Conservation (phyloP, 2,329 filamentous ascomycete species). For the Diaporthe vexans region DNA sequence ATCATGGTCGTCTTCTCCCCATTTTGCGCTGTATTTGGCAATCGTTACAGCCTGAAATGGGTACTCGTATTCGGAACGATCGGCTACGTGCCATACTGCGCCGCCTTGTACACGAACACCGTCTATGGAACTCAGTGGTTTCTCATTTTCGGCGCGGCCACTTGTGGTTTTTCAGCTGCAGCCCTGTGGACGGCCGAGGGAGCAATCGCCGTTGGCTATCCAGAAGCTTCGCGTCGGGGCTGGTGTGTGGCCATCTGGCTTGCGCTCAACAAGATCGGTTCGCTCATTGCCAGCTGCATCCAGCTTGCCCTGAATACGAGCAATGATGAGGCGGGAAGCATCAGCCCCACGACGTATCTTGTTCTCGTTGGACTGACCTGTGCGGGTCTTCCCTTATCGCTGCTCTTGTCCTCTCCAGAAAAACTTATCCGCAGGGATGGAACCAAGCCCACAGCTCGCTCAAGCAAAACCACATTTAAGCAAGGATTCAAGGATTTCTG, state of each 20-base stretch:
- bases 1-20: conserved; percentile 40
- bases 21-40: conserved; percentile 36
- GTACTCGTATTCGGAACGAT: conserved; percentile 54
- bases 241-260: conserved; percentile 43
- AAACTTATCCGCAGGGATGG: conserved; percentile 45
- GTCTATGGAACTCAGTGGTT: conserved; percentile 59
- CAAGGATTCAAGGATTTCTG: conserved; percentile 34
- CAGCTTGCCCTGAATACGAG: conserved; percentile 18
- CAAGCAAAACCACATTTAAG: conserved; percentile 49
- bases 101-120: conserved; percentile 60
- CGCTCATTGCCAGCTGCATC: conserved; percentile 21
- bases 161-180: conserved; percentile 56
- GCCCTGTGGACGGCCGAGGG: conserved; percentile 54
- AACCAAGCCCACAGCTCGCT: conserved; percentile 45
- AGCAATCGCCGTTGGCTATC: conserved; percentile 52
- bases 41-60: conserved; percentile 47
- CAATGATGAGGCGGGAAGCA: conserved; percentile 9
- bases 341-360: conserved; percentile 42
- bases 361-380: conserved; percentile 57
- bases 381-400: conserved; percentile 55
- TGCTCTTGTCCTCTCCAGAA: conserved; percentile 57
- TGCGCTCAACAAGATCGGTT: conserved; percentile 39
- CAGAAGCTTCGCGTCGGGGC: conserved; percentile 14
- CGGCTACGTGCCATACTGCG: conserved; percentile 60
- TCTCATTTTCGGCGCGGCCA: conserved; percentile 57